Evolutionary conservation across 1,284 basidiomycete species (phyloP), one percentile per base, ranked within the genome.

Genomic region (Pisolithus thermaeus): DNA sequence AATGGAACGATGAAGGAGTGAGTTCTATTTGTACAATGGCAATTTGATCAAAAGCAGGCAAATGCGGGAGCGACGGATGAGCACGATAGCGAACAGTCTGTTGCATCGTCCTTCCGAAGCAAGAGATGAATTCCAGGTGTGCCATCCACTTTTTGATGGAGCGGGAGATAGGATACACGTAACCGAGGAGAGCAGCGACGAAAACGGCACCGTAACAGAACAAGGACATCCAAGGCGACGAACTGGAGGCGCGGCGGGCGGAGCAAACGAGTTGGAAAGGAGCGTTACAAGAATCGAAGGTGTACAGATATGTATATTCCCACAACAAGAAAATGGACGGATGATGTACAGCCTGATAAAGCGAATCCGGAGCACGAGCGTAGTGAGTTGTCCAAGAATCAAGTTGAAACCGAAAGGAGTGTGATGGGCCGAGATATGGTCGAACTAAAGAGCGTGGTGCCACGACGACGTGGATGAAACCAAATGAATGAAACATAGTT

Each of bases 281-380:
- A 32, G 46, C 49, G 51, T 30, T 37, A 53, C 52, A 49, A 52
- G 37, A 16, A 40, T 4, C 3, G 14, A 12, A 50, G 62, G 63
- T 68, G 50, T 67, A 64, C 66, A 67, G 28, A 44, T 45, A 25
- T 43, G 16, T 56, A 52, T 68, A 64, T 56, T 64, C 60, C 66
- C 66, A 64, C 63, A 64, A 64, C 63, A 64, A 40, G 43, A 22
- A n/a, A 40, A 49, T 41, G 32, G 50, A 56, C 35, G 38, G 43
- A 46, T 47, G 64, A 58, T 56, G 51, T 50, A 43, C 59, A 46
- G 45, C 14, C 14, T 18, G 30, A 41, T 54, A 50, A 18, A 32
- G 54, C 32, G 46, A 49, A 55, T 44, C 18, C 52, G 44, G 36
- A 39, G 36, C 55, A 50, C 41, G 48, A 53, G 50, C 18, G 50